These are phyloP conservation scores for Colletotrichum australisinense DNA, from an alignment of 2,329 filamentous ascomycete genomes.

Conservation along the genomic window DNA sequence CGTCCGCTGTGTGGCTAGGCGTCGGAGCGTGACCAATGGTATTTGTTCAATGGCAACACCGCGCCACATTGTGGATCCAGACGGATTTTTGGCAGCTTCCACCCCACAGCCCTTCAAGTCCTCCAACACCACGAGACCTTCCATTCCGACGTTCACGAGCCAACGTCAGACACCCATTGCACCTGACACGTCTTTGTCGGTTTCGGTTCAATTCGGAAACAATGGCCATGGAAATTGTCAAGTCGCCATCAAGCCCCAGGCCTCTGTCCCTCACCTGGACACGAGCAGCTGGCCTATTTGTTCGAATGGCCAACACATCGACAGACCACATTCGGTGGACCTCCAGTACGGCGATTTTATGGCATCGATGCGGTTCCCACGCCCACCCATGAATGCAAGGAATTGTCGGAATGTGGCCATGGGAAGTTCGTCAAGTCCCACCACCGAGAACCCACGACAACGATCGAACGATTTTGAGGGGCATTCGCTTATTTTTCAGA, in stretches of 20 bases:
- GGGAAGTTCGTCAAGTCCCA: too few relatives aligned
- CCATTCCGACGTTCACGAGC: slow-evolving; percentile 32
- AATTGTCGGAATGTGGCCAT: too few relatives aligned
- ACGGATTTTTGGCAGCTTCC: slow-evolving; percentile 30
- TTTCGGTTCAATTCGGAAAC: slow-evolving; percentile 26
- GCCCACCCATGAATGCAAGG: too few relatives aligned
- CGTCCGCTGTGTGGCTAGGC: slow-evolving; percentile 33
- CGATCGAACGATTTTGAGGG: slow-evolving; percentile 10
- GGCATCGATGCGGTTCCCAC: too few relatives aligned
- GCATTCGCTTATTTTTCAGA: neutral
- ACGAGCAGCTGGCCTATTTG: slow-evolving; percentile 93
- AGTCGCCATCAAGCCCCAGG: slow-evolving; percentile 91
- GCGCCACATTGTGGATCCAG: slow-evolving; percentile 26
- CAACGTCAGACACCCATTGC: slow-evolving; percentile 29
- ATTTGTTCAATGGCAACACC: slow-evolving; percentile 12
- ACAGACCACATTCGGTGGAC: too few relatives aligned
- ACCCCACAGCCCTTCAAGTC: slow-evolving; percentile 36
- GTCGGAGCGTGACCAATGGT: neutral
- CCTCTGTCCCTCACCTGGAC: slow-evolving; percentile 80
- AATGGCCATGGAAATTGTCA: slow-evolving; percentile 62
- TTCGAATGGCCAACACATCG: too few relatives aligned
- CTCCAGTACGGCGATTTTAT: too few relatives aligned
- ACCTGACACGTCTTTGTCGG: slow-evolving; percentile 11
- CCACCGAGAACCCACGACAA: too few relatives aligned
- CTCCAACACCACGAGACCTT: slow-evolving; percentile 37